A percentile compares a stretch with the other conserved stretches of the same genome.
Conservation (phyloP, 176 grass and related monocot genomes). For the Alloteropsis semialata region DNA sequence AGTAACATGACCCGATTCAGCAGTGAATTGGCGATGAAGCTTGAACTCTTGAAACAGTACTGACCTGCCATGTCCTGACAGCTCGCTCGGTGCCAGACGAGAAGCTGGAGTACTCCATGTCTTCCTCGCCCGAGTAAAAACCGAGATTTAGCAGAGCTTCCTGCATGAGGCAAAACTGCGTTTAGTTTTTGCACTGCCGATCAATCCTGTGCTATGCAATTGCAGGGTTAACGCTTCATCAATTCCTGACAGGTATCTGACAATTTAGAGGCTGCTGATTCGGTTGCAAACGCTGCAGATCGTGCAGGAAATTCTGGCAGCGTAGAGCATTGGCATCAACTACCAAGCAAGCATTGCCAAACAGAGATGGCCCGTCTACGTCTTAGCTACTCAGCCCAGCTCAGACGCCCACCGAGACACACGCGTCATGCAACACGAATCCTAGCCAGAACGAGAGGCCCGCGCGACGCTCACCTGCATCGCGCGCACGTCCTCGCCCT, state of each 20-base stretch:
- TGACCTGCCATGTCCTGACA: constrained; percentile 96
- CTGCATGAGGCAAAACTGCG: constrained; percentile 20
- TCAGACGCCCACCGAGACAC: not conserved
- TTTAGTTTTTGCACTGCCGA: not conserved
- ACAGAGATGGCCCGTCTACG: not conserved
- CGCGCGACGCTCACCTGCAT: constrained; percentile 66
- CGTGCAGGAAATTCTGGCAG: not conserved
- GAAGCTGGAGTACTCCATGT: constrained; percentile 82
- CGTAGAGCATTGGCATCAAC: not conserved
- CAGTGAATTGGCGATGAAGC: not conserved
- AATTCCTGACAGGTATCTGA: not conserved
- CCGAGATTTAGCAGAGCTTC: constrained; percentile 82
- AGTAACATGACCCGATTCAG: not conserved
- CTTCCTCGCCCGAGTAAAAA: constrained; percentile 92
- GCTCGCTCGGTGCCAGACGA: constrained; percentile 80
- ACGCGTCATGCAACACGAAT: constrained; percentile 27
- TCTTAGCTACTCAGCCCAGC: too few species aligned
- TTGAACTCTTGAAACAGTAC: not conserved
- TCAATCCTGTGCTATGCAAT: not conserved
- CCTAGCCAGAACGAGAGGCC: constrained; percentile 52
- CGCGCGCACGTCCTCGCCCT: constrained; percentile 82
- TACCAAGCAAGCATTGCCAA: not conserved
- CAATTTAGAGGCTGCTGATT: not conserved
- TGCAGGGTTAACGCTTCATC: not conserved
- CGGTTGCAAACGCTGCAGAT: not conserved